A percentile compares a stretch with the other conserved stretches of the same genome.
These are phyloP conservation scores for Brassica carinata DNA, from an alignment of 345 rosid species.

Conservation along the genomic window DNA sequence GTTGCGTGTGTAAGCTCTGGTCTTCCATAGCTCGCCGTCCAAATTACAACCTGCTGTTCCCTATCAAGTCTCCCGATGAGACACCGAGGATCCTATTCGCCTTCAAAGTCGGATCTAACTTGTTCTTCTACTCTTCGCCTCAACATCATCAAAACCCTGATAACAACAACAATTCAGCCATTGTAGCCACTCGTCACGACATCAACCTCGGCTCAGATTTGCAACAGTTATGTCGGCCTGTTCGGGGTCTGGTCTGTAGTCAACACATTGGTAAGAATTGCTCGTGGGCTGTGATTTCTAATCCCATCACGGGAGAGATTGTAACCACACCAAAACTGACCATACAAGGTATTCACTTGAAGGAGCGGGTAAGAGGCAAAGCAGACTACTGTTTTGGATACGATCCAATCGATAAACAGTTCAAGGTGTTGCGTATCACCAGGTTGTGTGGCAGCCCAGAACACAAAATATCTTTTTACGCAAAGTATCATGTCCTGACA, in stretches of 20 bases:
- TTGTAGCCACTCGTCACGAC: not conserved
- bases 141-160: not conserved
- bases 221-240: not conserved
- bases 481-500: not conserved
- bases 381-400: not conserved
- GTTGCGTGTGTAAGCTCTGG: constrained; percentile 20
- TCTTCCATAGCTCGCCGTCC: constrained; percentile 3
- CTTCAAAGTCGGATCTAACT: not conserved
- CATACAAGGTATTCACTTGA: not conserved
- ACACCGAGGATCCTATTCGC: not conserved
- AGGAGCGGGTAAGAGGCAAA: not conserved
- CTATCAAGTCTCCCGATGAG: not conserved
- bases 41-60: constrained; percentile 1
- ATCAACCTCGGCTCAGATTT: not conserved
- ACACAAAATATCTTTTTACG: not conserved
- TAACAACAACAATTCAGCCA: not conserved
- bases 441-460: not conserved
- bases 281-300: not conserved
- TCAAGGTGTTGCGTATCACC: not conserved
- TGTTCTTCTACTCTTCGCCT: not conserved
- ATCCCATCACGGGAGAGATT: not conserved
- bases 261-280: not conserved
- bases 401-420: not conserved
- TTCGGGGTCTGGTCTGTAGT: not conserved
- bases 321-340: not conserved